Conservation (phyloP, 441 rosid species). For the Rhodomyrtus psidioides region DNA sequence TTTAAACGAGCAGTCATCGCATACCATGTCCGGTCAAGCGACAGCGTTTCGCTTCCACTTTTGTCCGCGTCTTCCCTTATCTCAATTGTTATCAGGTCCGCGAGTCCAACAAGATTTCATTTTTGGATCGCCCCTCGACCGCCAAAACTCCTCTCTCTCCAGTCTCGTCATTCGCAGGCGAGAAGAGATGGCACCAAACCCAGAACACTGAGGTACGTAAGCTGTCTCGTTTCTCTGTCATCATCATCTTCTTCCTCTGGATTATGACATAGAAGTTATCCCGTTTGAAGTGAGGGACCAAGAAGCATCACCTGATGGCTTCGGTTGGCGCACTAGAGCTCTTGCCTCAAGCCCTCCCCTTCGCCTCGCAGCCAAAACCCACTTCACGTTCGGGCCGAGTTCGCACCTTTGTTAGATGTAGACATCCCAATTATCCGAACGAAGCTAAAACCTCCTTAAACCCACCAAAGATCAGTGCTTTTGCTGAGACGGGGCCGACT, state of each 20-base stretch:
- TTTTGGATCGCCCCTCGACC: background rate
- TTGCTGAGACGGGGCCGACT: conserved; percentile 32
- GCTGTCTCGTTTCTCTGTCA: background rate
- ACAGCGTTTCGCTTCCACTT: background rate
- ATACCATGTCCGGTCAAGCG: background rate
- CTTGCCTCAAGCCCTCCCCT: conserved; percentile 14
- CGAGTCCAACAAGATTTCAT: background rate
- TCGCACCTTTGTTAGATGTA: conserved; percentile 14
- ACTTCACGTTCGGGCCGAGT: conserved; percentile 17
- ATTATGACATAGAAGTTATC: background rate
- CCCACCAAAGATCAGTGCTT: conserved; percentile 14
- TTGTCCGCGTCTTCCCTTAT: background rate
- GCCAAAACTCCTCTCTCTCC: background rate
- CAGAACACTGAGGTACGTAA: background rate
- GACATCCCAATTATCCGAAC: conserved; percentile 10
- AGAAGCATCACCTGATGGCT: conserved; percentile 18
- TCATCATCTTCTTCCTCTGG: background rate
- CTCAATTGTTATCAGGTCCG: background rate
- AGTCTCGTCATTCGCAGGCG: background rate
- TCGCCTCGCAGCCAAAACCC: conserved; percentile 19
- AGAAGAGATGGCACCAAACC: background rate
- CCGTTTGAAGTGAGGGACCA: background rate
- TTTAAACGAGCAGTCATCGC: background rate
- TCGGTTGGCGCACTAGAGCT: conserved; percentile 25
- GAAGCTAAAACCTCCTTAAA: conserved; percentile 11